A percentile compares a stretch with the other conserved stretches of the same genome.
These are phyloP conservation scores for Gonapodya prolifera DNA, from an alignment of 192 early-diverging fungal genomes.

Conservation along the genomic window DNA sequence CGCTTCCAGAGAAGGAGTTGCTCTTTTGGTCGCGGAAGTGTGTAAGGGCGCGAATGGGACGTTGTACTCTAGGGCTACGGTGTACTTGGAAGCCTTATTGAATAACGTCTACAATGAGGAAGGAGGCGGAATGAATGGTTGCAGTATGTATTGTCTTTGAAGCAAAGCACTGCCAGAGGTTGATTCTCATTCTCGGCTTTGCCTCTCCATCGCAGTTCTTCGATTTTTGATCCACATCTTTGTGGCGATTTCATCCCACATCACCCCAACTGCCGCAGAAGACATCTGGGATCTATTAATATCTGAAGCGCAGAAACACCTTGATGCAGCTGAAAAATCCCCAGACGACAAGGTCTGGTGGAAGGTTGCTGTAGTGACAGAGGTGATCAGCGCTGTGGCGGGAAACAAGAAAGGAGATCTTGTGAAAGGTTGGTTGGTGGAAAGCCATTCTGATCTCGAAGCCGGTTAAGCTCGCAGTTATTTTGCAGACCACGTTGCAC, in stretches of 20 bases:
- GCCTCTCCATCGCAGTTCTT: slow-evolving; percentile 13
- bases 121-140: neutral
- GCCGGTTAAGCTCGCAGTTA: too few species aligned
- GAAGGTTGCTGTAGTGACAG: neutral
- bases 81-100: slow-evolving; percentile 24
- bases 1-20: slow-evolving; percentile 58
- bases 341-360: neutral
- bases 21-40: slow-evolving; percentile 70
- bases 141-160: slow-evolving; percentile 11
- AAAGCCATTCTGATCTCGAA: too few species aligned
- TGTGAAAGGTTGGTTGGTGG: neutral
- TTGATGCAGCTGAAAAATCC: neutral
- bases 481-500: too few species aligned
- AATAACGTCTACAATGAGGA: neutral
- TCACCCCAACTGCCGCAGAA: neutral
- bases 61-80: slow-evolving; percentile 38
- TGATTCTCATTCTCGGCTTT: neutral
- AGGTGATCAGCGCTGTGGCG: neutral
- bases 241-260: neutral
- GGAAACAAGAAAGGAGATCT: neutral
- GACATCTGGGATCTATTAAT: neutral
- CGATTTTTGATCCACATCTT: neutral
- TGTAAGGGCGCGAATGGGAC: slow-evolving; percentile 51
- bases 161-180: slow-evolving; percentile 13
- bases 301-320: neutral